These are phyloP conservation scores for Suillus tomentosus DNA, from an alignment of 768 basidiomycete species.

Conservation along the genomic window DNA sequence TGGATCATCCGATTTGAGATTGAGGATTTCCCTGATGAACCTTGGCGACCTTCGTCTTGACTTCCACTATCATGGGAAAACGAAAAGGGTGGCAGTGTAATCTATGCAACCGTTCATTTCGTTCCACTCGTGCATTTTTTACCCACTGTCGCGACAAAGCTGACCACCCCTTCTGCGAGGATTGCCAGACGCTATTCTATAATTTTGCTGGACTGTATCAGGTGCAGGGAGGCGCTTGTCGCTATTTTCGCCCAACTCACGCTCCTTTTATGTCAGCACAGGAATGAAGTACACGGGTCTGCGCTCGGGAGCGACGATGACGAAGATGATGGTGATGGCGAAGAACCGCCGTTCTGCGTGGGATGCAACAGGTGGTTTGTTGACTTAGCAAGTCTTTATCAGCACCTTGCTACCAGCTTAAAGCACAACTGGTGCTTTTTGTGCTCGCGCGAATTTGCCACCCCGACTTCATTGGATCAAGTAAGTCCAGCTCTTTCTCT, in stretches of 20 bases:
- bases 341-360: conserved; percentile 20
- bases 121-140: conserved; percentile 16
- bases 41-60: neutral
- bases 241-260: neutral
- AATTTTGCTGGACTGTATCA: conserved; percentile 18
- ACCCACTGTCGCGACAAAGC: conserved; percentile 23
- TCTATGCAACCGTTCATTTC: conserved; percentile 1
- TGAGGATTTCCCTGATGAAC: no score
- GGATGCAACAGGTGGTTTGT: conserved; percentile 29
- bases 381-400: conserved; percentile 16
- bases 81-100: neutral
- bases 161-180: conserved; percentile 22
- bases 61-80: conserved; percentile 1
- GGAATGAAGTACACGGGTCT: neutral
- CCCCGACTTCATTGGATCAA: conserved; percentile 26
- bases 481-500: conserved; percentile 28
- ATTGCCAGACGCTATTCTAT: conserved; percentile 23
- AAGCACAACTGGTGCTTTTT: conserved; percentile 39
- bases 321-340: conserved; percentile 11
- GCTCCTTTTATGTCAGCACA: neutral
- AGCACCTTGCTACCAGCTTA: conserved; percentile 25
- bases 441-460: conserved; percentile 33
- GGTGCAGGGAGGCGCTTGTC: conserved; percentile 4
- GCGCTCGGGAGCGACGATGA: conserved; percentile 6
- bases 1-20: no score